These are phyloP conservation scores for Penicillium roqueforti DNA, from an alignment of 495 filamentous ascomycete genomes.

Conservation along the genomic window DNA sequence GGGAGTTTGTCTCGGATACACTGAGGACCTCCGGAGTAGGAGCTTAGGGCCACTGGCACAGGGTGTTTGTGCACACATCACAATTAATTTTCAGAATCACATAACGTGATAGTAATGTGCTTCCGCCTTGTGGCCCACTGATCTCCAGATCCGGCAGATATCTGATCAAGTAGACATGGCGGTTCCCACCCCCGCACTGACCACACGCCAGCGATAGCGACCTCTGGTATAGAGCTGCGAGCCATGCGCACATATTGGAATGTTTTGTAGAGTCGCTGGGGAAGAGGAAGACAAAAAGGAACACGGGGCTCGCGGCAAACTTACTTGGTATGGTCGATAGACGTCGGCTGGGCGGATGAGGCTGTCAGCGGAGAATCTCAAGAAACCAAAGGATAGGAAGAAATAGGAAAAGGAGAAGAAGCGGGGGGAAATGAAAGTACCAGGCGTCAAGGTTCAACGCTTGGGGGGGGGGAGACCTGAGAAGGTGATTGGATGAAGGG, in stretches of 20 bases:
- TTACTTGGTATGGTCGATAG: conserved; percentile 54
- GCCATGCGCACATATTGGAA: background rate
- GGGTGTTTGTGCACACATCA: conserved; percentile 11
- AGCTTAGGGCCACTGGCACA: conserved; percentile 10
- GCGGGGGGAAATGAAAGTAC: conserved; percentile 26
- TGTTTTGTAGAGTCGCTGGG: conserved; percentile 1
- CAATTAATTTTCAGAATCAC: background rate
- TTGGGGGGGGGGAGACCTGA: conserved; percentile 16
- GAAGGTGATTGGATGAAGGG: conserved; percentile 21
- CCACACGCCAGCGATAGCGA: conserved; percentile 16
- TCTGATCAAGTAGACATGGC: conserved; percentile 3
- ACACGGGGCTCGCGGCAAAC: conserved; percentile 21
- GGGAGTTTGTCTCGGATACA: background rate
- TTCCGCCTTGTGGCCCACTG: background rate
- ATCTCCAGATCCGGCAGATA: conserved; percentile 2
- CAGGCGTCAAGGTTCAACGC: conserved; percentile 25
- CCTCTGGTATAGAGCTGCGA: conserved; percentile 2
- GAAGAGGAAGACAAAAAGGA: background rate
- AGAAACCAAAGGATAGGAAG: conserved; percentile 24
- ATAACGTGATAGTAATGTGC: background rate
- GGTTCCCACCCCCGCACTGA: conserved; percentile 28
- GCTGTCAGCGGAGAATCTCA: conserved; percentile 14
- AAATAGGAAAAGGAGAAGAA: conserved; percentile 17
- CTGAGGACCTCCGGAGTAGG: conserved; percentile 19
- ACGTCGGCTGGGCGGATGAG: conserved; percentile 44